Evolutionary conservation across 768 basidiomycete species (phyloP).

Genomic region (Sutorius australiensis): DNA sequence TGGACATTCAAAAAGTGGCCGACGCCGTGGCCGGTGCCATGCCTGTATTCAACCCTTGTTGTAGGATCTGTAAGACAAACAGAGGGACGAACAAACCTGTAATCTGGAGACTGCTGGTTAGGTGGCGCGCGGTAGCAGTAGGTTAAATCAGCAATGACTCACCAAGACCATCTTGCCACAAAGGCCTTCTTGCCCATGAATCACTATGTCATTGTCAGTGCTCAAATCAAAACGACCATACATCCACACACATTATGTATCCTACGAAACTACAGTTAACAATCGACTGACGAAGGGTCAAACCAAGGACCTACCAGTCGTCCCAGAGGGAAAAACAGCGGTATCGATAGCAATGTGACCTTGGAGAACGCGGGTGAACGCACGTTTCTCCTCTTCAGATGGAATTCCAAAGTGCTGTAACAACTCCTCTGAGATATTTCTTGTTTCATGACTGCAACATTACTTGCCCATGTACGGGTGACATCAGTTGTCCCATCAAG

Average conservation of each 20-base stretch:
- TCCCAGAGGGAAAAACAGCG: constrained; percentile 77
- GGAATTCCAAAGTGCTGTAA: constrained; percentile 84
- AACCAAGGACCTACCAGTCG: constrained; percentile 49
- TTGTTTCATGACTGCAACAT: neutral
- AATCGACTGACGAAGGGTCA: neutral
- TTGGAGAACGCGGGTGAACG: constrained; percentile 89
- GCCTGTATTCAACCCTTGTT: constrained; percentile 40
- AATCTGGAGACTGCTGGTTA: constrained; percentile 39
- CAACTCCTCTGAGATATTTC: neutral
- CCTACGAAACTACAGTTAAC: constrained; percentile 34
- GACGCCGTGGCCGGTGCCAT: constrained; percentile 93
- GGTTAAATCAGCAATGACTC: constrained; percentile 15
- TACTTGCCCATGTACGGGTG: constrained; percentile 77
- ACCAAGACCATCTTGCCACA: constrained; percentile 91
- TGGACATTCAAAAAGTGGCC: constrained; percentile 95
- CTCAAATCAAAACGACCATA: neutral
- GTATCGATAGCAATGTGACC: constrained; percentile 89
- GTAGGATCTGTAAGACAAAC: neutral
- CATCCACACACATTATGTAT: constrained; percentile 46
- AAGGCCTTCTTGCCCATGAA: constrained; percentile 67
- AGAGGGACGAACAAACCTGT: constrained; percentile 39
- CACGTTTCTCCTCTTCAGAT: constrained; percentile 73
- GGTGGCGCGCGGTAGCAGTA: neutral
- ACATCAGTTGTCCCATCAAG: constrained; percentile 94
- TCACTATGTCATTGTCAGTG: constrained; percentile 47